These are phyloP conservation scores for Pezicula radicicola DNA, from an alignment of 2,329 filamentous ascomycete species.

Conservation along the genomic window DNA sequence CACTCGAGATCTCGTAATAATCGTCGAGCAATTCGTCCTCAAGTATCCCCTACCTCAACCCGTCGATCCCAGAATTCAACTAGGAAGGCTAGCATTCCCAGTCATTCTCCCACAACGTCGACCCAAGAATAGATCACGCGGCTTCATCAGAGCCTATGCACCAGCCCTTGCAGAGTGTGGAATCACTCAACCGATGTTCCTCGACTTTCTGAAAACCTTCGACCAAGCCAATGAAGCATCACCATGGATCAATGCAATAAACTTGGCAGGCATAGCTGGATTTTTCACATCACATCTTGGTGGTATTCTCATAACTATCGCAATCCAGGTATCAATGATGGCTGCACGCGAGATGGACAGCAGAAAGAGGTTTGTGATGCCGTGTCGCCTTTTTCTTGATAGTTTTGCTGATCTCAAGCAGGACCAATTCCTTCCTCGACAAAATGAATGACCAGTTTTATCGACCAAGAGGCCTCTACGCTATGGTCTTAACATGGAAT, in stretches of 20 bases:
- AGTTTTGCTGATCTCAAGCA: conserved; percentile 2
- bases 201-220: conserved; percentile 44
- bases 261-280: conserved; percentile 35
- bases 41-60: background rate
- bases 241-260: conserved; percentile 36
- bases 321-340: conserved; percentile 36
- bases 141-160: conserved; percentile 48
- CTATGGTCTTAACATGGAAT: conserved; percentile 49
- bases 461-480: conserved; percentile 49
- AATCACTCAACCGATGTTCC: conserved; percentile 44
- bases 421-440: conserved; percentile 48
- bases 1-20: no score
- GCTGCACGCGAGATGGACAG: conserved; percentile 30
- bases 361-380: background rate
- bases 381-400: background rate
- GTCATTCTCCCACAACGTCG: conserved; percentile 50
- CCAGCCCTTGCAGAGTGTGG: conserved; percentile 40
- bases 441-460: conserved; percentile 53
- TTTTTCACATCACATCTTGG: conserved; percentile 35
- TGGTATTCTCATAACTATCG: conserved; percentile 37
- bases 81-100: conserved; percentile 31
- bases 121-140: conserved; percentile 39
- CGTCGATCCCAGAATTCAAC: background rate
- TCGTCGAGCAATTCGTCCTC: no score
- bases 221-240: conserved; percentile 30